Evolutionary conservation across 1,284 basidiomycete species (phyloP), one percentile per base, ranked within the genome.

Genomic region (Porogramme epimiltina): DNA sequence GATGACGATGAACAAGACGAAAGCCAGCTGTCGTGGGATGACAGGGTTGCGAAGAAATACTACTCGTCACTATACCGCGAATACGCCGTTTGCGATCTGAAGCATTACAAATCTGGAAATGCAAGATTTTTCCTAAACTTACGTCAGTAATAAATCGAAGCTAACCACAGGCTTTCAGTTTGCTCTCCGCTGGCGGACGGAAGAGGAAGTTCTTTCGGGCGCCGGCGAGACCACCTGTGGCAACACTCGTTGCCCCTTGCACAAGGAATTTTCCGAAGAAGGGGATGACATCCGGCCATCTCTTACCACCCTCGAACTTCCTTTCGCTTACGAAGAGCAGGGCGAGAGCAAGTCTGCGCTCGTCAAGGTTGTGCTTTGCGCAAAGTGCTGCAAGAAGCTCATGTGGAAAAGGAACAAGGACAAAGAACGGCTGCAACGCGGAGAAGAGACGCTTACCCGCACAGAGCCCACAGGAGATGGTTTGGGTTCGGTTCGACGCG

Each of bases 71-170:
- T 97, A 5, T 96, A 93, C 67, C 87, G 91, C 55, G 94, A 98
- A 70, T 96, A 88, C 65, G 93, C 93, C 0, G 76, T 97, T 41
- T 93, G 94, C 66, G 92, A 97, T 71, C 73, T 97, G 56, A 96
- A 96, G 71, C 94, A 96, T 67, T 96, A 90, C 78, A 95, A 94
- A 72, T 87, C 89, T 0, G 91, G 92, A n/a, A 87, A 89, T 54
- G 91, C 93, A 42, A 45, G 76, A 60, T 9, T 31, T 18, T 4
- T 31, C 28, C 8, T 31, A 31, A 13, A n/a, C n/a, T n/a, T n/a
- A n/a, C n/a, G n/a, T n/a, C n/a, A n/a, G n/a, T n/a, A n/a, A n/a
- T n/a, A 31, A 31, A 31, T 31, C 8, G 28, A 31, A 31, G 28
- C 13, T 31, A 13, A 31, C 13, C 3, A 28, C 42, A 4, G 25